Evolutionary conservation across 1,139 yeast genomes (phyloP).

Genomic region (Hemisphaericaspora subhashii): DNA sequence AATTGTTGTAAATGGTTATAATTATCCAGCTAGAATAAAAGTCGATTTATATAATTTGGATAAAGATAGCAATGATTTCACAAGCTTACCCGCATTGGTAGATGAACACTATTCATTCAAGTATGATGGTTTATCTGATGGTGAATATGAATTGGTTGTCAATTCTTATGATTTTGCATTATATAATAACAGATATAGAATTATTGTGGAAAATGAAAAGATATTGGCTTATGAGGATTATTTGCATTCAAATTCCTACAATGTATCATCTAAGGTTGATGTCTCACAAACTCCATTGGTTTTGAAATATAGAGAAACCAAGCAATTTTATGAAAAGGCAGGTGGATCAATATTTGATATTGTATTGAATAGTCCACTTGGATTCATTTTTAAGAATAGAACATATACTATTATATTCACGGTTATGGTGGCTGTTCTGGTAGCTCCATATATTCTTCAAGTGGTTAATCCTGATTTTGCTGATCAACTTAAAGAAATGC

Average conservation of each 20-base stretch:
- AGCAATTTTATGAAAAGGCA: slow-evolving; percentile 38
- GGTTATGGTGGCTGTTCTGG: slow-evolving; percentile 30
- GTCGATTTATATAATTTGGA: slow-evolving; percentile 24
- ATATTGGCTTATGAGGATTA: slow-evolving; percentile 26
- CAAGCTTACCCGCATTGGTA: slow-evolving; percentile 18
- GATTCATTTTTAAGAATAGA: slow-evolving; percentile 40
- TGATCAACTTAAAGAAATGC: slow-evolving; percentile 31
- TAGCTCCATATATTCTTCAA: slow-evolving; percentile 34
- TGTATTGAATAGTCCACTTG: slow-evolving; percentile 44
- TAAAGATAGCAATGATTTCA: slow-evolving; percentile 12
- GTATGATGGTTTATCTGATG: slow-evolving; percentile 26
- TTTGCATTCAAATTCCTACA: slow-evolving; percentile 18
- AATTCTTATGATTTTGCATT: slow-evolving; percentile 41
- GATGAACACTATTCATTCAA: slow-evolving; percentile 28
- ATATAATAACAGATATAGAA: slow-evolving; percentile 24
- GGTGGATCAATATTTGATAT: slow-evolving; percentile 34
- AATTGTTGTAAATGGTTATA: slow-evolving; percentile 34
- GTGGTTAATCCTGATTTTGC: slow-evolving; percentile 41
- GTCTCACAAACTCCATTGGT: slow-evolving; percentile 23
- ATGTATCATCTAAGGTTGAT: slow-evolving; percentile 19
- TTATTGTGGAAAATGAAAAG: slow-evolving; percentile 22
- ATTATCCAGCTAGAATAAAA: slow-evolving; percentile 36
- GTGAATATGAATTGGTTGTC: slow-evolving; percentile 36
- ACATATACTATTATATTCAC: slow-evolving; percentile 37
- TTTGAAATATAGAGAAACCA: slow-evolving; percentile 22